phyloP scores from a whole-genome alignment of 345 rosid genomes.

The Aquilaria sinensis region DNA sequence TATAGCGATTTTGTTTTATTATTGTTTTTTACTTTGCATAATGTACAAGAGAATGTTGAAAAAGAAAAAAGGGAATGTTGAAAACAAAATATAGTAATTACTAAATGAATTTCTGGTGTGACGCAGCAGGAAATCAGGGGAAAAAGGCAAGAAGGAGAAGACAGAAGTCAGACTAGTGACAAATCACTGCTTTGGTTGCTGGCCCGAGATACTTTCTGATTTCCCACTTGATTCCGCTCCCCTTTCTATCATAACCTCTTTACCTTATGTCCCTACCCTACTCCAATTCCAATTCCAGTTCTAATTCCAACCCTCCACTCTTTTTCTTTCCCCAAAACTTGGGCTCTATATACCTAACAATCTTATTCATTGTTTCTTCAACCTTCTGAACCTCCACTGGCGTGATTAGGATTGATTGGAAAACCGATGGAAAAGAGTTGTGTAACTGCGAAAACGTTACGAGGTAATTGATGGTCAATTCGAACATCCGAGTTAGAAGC shows the following conservation, averaged over 20 bases:
- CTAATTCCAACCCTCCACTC: background rate
- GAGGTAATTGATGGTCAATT: too few relatives aligned
- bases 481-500: too few relatives aligned
- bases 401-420: too few relatives aligned
- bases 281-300: background rate
- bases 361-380: background rate
- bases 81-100: too few relatives aligned
- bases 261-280: background rate
- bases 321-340: background rate
- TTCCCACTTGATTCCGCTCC: constrained; percentile 11
- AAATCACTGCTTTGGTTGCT: constrained; percentile 32
- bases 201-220: constrained; percentile 15
- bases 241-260: background rate
- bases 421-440: too few relatives aligned
- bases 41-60: too few relatives aligned
- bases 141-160: constrained; percentile 1
- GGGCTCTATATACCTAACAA: background rate
- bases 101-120: too few relatives aligned
- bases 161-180: constrained; percentile 21
- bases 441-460: too few relatives aligned
- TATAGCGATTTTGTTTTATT: too few relatives aligned
- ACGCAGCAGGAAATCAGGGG: background rate
- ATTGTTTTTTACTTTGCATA: too few relatives aligned
- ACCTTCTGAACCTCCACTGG: background rate
- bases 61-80: too few relatives aligned